Evolutionary conservation across 1,139 yeast species (phyloP).

Genomic region (Candida pseudoviswanathii): DNA sequence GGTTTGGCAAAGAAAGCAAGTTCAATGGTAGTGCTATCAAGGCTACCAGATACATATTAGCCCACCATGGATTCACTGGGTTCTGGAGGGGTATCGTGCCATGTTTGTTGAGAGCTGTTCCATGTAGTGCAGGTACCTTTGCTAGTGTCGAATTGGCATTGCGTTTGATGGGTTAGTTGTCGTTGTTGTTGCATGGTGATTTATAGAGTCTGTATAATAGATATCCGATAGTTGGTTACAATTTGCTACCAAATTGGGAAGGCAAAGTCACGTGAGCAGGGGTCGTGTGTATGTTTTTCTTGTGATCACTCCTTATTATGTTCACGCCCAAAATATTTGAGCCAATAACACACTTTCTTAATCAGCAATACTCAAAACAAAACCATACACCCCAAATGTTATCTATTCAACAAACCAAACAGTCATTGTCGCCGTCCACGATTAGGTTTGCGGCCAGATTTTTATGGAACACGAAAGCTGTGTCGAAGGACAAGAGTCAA

Average conservation of each 20-base stretch:
- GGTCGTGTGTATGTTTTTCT: no score
- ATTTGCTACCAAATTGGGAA: background rate
- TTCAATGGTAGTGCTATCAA: conserved; percentile 47
- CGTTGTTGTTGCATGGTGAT: background rate
- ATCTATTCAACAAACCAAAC: conserved; percentile 1
- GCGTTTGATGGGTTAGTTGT: conserved; percentile 48
- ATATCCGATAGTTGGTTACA: no score
- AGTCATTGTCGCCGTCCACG: conserved; percentile 2
- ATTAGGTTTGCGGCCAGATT: conserved; percentile 10
- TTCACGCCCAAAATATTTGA: no score
- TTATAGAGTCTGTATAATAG: background rate
- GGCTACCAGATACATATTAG: conserved; percentile 51
- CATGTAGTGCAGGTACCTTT: conserved; percentile 77
- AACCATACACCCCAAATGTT: background rate
- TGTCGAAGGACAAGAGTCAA: background rate
- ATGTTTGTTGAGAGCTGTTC: conserved; percentile 68
- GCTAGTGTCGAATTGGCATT: conserved; percentile 75
- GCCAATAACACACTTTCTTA: background rate
- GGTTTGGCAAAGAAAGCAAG: conserved; percentile 48
- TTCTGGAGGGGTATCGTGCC: conserved; percentile 77
- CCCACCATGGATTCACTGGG: conserved; percentile 53
- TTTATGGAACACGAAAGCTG: conserved; percentile 11
- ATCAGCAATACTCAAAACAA: background rate
- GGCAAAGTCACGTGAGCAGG: background rate
- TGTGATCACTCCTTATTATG: background rate